A percentile compares a stretch with the other conserved stretches of the same genome.
phyloP scores from a whole-genome alignment of 352 stramenopile genomes.

The Phytopythium mirpurense region DNA sequence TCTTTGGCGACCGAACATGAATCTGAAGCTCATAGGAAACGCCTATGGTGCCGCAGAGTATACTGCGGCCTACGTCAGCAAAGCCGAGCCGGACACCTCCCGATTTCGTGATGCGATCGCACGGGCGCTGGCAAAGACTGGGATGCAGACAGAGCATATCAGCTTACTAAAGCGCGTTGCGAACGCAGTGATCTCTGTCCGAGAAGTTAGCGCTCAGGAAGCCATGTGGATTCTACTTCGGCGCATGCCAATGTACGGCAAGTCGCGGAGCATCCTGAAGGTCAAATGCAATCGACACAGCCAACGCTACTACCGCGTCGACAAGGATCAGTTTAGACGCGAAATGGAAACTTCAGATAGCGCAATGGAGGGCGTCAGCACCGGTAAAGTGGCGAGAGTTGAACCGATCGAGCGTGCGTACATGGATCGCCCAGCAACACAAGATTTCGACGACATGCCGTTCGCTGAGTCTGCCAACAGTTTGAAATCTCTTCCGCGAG shows the following conservation, averaged over 20 bases:
- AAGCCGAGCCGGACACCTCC: slow-evolving; percentile 13
- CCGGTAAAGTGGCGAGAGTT: too few species aligned
- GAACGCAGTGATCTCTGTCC: neutral
- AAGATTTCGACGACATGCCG: neutral
- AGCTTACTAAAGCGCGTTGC: neutral
- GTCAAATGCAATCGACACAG: slow-evolving; percentile 7
- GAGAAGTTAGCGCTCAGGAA: slow-evolving; percentile 5
- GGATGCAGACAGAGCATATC: neutral
- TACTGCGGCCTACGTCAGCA: slow-evolving; percentile 23
- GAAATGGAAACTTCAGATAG: neutral
- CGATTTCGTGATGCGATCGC: slow-evolving; percentile 10
- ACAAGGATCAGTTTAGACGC: neutral
- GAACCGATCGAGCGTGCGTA: neutral
- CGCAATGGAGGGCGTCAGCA: too few species aligned
- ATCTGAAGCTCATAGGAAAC: slow-evolving; percentile 20
- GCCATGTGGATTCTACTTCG: neutral
- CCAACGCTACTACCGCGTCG: slow-evolving; percentile 6
- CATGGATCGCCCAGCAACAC: neutral
- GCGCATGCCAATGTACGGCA: slow-evolving; percentile 6
- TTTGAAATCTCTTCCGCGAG: neutral
- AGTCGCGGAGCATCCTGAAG: slow-evolving; percentile 3
- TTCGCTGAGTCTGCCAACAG: neutral
- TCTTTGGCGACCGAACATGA: slow-evolving; percentile 21
- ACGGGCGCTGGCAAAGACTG: slow-evolving; percentile 3
- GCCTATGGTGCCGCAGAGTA: slow-evolving; percentile 22